These are phyloP conservation scores for Penicillium roqueforti DNA, from an alignment of 495 filamentous ascomycete genomes.

Conservation along the genomic window DNA sequence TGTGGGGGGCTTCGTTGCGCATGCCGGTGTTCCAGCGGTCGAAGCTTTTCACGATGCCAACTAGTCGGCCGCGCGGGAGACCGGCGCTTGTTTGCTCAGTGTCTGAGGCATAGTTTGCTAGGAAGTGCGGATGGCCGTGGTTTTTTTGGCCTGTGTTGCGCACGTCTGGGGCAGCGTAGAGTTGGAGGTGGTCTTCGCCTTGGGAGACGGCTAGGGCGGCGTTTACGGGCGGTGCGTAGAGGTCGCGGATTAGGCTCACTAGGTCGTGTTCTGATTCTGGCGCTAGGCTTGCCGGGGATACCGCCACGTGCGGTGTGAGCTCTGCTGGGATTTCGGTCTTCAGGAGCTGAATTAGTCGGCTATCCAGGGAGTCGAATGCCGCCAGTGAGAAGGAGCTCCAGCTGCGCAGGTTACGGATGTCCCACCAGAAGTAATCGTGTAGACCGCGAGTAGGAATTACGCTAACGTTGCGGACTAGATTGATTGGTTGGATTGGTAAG, in stretches of 20 bases:
- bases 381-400: slow-evolving; percentile 74
- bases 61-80: slow-evolving; percentile 70
- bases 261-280: slow-evolving; percentile 73
- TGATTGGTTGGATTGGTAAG: slow-evolving; percentile 70
- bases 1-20: slow-evolving; percentile 74
- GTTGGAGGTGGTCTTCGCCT: slow-evolving; percentile 55
- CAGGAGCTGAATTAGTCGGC: slow-evolving; percentile 68
- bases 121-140: slow-evolving; percentile 55
- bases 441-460: slow-evolving; percentile 62
- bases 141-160: slow-evolving; percentile 49
- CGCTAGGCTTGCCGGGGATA: slow-evolving; percentile 48
- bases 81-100: slow-evolving; percentile 67
- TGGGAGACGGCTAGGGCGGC: slow-evolving; percentile 66
- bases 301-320: slow-evolving; percentile 57
- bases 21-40: slow-evolving; percentile 92
- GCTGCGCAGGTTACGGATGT: slow-evolving; percentile 77
- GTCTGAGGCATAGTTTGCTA: slow-evolving; percentile 68
- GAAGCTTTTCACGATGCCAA: slow-evolving; percentile 83
- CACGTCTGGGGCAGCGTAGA: slow-evolving; percentile 53
- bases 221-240: slow-evolving; percentile 76
- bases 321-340: slow-evolving; percentile 60
- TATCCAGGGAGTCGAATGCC: slow-evolving; percentile 64
- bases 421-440: slow-evolving; percentile 90
- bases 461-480: slow-evolving; percentile 75
- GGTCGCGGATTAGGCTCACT: slow-evolving; percentile 60